Conservation (phyloP, 352 stramenopile genomes). For the Pythium rishiriense region DNA sequence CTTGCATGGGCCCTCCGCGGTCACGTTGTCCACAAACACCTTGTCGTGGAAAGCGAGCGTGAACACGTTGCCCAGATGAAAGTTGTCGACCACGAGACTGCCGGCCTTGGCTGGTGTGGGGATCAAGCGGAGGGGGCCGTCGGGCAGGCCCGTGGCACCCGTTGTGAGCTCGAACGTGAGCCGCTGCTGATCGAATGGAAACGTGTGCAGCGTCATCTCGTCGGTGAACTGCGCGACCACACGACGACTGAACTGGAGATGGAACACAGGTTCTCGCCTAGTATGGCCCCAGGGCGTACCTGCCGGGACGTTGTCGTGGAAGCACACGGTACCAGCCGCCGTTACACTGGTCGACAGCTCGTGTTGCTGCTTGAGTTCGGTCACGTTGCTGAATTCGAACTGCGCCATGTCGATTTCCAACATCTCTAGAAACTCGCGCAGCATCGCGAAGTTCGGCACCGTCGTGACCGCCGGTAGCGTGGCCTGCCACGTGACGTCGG, state of each 20-base stretch:
- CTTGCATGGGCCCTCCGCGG: constrained; percentile 35
- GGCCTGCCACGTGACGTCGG: constrained; percentile 37
- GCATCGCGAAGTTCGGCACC: constrained; percentile 28
- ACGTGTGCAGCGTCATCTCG: constrained; percentile 54
- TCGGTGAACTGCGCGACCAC: constrained; percentile 48
- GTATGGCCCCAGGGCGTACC: neutral
- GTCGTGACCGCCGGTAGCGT: constrained; percentile 31
- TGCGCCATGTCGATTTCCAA: constrained; percentile 30
- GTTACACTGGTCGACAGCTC: constrained; percentile 16
- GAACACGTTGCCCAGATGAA: constrained; percentile 59
- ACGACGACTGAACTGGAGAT: constrained; percentile 42
- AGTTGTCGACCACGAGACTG: constrained; percentile 45
- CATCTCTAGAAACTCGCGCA: constrained; percentile 33
- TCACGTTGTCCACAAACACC: constrained; percentile 44
- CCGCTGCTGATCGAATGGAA: constrained; percentile 65
- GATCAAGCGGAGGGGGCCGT: constrained; percentile 9
- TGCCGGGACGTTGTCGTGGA: neutral
- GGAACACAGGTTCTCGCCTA: constrained; percentile 10
- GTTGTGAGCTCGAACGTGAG: constrained; percentile 45
- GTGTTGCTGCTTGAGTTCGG: constrained; percentile 16
- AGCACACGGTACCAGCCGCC: constrained; percentile 1
- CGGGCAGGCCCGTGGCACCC: constrained; percentile 16
- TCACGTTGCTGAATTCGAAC: constrained; percentile 38
- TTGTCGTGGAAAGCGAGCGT: constrained; percentile 48
- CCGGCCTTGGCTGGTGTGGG: constrained; percentile 31